Conservation (phyloP, 768 basidiomycete species). For the Rhodotorula babjevae region DNA sequence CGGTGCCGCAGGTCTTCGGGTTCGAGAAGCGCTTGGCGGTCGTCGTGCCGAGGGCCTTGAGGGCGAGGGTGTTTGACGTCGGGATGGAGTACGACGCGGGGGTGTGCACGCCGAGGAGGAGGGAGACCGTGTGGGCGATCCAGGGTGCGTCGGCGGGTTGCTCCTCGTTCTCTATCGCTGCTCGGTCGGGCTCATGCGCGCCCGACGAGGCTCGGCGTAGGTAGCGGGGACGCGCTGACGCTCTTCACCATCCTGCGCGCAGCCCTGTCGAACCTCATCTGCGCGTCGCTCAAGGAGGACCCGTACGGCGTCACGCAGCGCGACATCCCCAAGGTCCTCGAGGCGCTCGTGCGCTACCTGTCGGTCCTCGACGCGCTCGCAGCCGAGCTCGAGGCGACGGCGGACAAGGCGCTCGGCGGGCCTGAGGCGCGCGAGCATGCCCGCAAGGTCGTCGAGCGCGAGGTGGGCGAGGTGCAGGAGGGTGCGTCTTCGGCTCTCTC, state of each 20-base stretch:
- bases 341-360: conserved; percentile 67
- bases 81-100: conserved; percentile 10
- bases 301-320: conserved; percentile 75
- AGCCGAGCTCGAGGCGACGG: conserved; percentile 52
- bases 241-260: background rate
- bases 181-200: too few relatives aligned
- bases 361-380: conserved; percentile 64
- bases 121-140: conserved; percentile 24
- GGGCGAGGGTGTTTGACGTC: conserved; percentile 6
- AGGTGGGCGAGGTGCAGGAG: conserved; percentile 24
- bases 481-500: conserved; percentile 6
- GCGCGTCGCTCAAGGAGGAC: conserved; percentile 73
- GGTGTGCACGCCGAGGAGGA: conserved; percentile 6
- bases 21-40: conserved; percentile 12
- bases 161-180: background rate
- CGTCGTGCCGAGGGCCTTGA: conserved; percentile 7
- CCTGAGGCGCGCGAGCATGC: background rate
- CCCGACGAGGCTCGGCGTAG: too few relatives aligned
- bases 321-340: conserved; percentile 74
- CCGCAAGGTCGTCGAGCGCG: conserved; percentile 14
- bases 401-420: conserved; percentile 10
- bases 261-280: conserved; percentile 66
- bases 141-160: conserved; percentile 29
- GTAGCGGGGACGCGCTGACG: too few relatives aligned
- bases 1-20: conserved; percentile 6